Base-by-base conservation (phyloP, 2,329 filamentous ascomycete genomes). In the Aspergillus proliferans region DNA sequence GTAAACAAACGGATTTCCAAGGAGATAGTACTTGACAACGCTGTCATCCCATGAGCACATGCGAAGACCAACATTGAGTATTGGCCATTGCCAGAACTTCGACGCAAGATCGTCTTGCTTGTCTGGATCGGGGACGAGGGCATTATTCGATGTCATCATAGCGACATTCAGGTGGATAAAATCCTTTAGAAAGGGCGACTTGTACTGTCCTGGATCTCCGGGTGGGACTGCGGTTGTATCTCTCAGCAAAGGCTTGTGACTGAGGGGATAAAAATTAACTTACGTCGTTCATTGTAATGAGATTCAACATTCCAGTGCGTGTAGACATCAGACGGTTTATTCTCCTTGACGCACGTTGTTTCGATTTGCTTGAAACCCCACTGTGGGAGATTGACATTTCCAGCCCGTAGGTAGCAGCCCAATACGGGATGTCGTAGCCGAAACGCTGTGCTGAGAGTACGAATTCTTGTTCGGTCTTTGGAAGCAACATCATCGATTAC, bases 301-400 rank as follows among this genome's bases (percentile, higher is more conserved):
- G 88, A 86, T 76, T 98, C 93, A 30, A 98, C 86, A 72, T 98
- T 98, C 93, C 93, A 98, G 76, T 97, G 93, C 7, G 93, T 98
- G 71, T 95, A 97, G 38, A 90, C 82, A 69, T 98, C 93, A 47
- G 85, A 82, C 6, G 91, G 89, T 63, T 92, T 93, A 76, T 96
- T 95, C 59, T 86, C 82, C 77, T 95, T 96, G 58, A 86, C 84
- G 72, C 93, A 98, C 22, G 90, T 95, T 33, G 93, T 91, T 74
- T 98, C 93, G 57, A 98, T 97, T 74, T 98, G 93, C 76, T 97
- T 96, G 80, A 98, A 98, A 68, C 93, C 93, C 93, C 93, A 98
- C 68, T 97, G 93, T 46, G 93, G 93, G 55, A 98, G 79, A 72
- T 97, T 98, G 61, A 90, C 87, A 63, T 95, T 98, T 60, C 91